Evolutionary conservation across 495 filamentous ascomycete species (phyloP).

Genomic region (Extremus antarcticus): DNA sequence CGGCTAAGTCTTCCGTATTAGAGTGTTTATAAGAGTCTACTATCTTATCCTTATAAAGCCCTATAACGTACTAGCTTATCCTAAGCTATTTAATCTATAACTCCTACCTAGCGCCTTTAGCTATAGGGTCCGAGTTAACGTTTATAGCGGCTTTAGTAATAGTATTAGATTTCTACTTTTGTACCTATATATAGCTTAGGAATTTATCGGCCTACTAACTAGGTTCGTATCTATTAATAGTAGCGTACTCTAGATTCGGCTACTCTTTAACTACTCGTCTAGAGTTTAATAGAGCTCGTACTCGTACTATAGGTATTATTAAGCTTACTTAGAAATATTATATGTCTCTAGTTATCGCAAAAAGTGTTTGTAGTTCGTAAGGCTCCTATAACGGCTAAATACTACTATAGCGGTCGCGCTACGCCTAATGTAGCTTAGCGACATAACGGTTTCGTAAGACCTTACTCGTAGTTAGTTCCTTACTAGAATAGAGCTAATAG

Average conservation of each 20-base stretch:
- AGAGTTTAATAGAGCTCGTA: not conserved
- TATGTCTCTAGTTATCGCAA: not conserved
- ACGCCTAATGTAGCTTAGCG: not conserved
- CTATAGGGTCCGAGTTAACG: not conserved
- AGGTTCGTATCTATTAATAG: too few relatives aligned
- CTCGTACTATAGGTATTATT: not conserved
- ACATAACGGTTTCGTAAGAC: not conserved
- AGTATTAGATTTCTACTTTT: not conserved
- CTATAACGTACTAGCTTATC: not conserved
- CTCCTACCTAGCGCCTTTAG: not conserved
- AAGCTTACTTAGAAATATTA: not conserved
- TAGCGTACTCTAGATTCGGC: too few relatives aligned
- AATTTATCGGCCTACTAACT: not conserved
- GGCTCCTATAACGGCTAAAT: not conserved
- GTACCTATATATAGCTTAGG: not conserved
- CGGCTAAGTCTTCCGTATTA: not conserved
- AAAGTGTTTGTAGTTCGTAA: not conserved
- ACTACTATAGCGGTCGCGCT: not conserved
- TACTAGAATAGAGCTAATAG: not conserved
- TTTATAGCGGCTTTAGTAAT: not conserved
- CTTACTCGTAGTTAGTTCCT: not conserved
- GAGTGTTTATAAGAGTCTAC: not conserved
- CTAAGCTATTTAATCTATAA: not conserved
- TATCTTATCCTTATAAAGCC: not conserved
- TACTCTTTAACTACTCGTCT: not conserved